Conservation (phyloP, 768 basidiomycete species). For the Russula ochroleuca region DNA sequence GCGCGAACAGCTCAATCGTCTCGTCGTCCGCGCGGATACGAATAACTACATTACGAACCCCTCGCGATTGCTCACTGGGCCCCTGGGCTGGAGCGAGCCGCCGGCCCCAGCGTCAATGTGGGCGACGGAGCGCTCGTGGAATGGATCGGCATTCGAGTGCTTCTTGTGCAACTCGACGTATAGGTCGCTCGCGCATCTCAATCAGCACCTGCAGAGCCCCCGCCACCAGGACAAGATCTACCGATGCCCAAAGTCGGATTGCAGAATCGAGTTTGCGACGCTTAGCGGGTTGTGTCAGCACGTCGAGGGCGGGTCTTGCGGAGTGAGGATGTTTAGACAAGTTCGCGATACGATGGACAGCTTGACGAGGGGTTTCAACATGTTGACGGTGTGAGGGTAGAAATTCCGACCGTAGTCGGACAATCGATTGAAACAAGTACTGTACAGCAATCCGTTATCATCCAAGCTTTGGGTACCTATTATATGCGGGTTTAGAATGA, state of each 20-base stretch:
- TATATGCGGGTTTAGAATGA: no score
- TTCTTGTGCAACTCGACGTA: slow-evolving; percentile 52
- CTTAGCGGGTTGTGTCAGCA: slow-evolving; percentile 21
- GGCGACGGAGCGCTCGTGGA: slow-evolving; percentile 43
- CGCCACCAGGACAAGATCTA: slow-evolving; percentile 18
- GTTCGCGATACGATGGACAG: slow-evolving; percentile 15
- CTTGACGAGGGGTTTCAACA: slow-evolving; percentile 8
- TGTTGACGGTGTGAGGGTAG: neutral
- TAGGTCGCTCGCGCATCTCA: slow-evolving; percentile 42
- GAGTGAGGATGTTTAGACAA: slow-evolving; percentile 14
- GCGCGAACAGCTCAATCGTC: slow-evolving; percentile 32
- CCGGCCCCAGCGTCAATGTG: neutral
- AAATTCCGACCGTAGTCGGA: neutral
- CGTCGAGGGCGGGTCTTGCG: slow-evolving; percentile 15
- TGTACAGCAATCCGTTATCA: no score
- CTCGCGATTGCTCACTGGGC: neutral
- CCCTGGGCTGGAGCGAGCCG: neutral
- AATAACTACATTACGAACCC: slow-evolving; percentile 15
- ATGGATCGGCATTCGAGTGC: slow-evolving; percentile 52
- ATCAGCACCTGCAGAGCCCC: slow-evolving; percentile 63
- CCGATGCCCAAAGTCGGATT: slow-evolving; percentile 14
- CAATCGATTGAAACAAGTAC: no score
- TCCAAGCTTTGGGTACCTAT: no score
- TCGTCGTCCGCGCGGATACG: slow-evolving; percentile 8
- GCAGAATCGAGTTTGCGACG: slow-evolving; percentile 4